Evolutionary conservation across 1,284 basidiomycete species (phyloP), one percentile per base, ranked within the genome.

Genomic region (Cryptococcus deneoformans): DNA sequence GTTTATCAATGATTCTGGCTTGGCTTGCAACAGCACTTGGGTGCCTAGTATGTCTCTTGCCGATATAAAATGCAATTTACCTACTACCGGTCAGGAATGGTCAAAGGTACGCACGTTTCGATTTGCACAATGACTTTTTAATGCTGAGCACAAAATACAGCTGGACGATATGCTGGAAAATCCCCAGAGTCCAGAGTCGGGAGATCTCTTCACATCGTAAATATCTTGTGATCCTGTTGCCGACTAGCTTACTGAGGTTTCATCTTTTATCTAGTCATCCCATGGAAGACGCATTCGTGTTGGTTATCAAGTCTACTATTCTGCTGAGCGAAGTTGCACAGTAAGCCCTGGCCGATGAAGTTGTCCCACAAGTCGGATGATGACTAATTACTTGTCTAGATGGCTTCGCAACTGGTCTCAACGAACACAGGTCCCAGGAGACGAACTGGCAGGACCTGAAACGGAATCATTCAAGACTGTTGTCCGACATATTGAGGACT

Each of bases 401-500:
- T 71, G 69, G 70, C 42, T 71, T 7, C 60, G 64, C 14, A 53
- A 61, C 10, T 76, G 74, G 74, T 60, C 65, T 16, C 74, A 76
- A 56, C 61, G 72, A n/a, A n/a, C 5, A 63, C 66, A 29, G 57
- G 43, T 52, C 2, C 60, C 67, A 2, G 69, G 65, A 8, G 72
- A 75, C 52, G 61, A 64, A 4, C 35, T 62, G 38, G 50, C 53
- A 0, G 72, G 70, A 2, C 46, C 68, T 29, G 46, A 50, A 1
- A 50, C 46, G 44, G 61, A 64, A 3, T 51, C 51, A 0, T 73
- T 71, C 55, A 56, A 56, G 14, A 49, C 54, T 16, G 50, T 75
- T 8, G 58, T 65, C 16, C 53, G 57, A 1, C 66, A 73, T 46
- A 72, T 76, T n/a, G 50, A 59, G 29, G 58, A 52, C 1, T 74